These are phyloP conservation scores for Sphaerosporella brunnea DNA, from an alignment of 495 filamentous ascomycete species.

Conservation along the genomic window DNA sequence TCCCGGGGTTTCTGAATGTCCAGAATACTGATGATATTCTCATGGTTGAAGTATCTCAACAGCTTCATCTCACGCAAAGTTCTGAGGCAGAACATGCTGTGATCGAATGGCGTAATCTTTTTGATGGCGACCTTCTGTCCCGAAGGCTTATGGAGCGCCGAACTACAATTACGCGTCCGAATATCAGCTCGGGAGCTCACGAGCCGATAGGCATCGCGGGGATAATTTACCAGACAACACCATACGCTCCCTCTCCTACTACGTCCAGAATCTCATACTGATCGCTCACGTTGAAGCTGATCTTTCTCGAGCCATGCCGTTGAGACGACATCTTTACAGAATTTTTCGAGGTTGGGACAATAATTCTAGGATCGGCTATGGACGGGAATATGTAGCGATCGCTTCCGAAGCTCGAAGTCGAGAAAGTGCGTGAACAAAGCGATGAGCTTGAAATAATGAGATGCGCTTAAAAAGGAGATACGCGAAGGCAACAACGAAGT, in stretches of 20 bases:
- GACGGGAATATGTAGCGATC: too few species aligned
- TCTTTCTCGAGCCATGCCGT: conserved; percentile 57
- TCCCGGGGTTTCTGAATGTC: conserved; percentile 96
- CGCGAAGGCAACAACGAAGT: too few species aligned
- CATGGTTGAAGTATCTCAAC: conserved; percentile 97
- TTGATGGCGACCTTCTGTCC: conserved; percentile 99
- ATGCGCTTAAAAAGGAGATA: too few species aligned
- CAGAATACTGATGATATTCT: conserved; percentile 98
- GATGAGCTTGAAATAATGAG: too few species aligned
- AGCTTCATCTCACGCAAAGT: conserved; percentile 99
- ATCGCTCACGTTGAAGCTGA: conserved; percentile 98
- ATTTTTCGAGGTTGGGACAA: too few species aligned
- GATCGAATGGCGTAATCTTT: conserved; percentile 98
- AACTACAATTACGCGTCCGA: conserved; percentile 35
- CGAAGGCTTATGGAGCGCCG: conserved; percentile 94
- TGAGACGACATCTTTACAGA: conserved; percentile 6
- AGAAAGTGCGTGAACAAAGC: too few species aligned
- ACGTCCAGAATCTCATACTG: conserved; percentile 99
- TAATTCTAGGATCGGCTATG: too few species aligned
- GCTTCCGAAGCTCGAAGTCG: too few species aligned
- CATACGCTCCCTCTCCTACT: conserved; percentile 95
- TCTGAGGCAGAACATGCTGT: conserved; percentile 96
- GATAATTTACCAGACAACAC: conserved; percentile 78
- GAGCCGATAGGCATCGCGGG: background rate
- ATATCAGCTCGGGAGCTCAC: conserved; percentile 10